phyloP scores from a whole-genome alignment of 208 protist genomes.

The Leptomonas pyrrhocoris region DNA sequence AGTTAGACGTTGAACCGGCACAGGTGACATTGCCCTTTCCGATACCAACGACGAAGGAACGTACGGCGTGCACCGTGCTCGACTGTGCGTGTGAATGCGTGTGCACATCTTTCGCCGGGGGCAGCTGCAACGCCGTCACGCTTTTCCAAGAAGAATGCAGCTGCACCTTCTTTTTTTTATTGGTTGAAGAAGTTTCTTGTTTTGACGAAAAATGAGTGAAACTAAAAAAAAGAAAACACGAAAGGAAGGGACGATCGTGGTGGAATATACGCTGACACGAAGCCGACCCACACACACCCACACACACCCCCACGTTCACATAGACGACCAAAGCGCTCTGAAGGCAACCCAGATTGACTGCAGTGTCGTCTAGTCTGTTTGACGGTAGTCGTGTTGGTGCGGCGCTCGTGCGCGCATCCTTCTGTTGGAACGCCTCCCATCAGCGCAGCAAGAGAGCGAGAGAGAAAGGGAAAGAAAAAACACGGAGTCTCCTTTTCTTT shows the following conservation, averaged over 20 bases:
- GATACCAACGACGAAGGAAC: too few relatives aligned
- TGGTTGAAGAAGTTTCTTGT: too few relatives aligned
- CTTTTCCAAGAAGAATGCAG: background rate
- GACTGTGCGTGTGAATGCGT: too few relatives aligned
- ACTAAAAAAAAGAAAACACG: slow-evolving; percentile 35
- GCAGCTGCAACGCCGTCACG: too few relatives aligned
- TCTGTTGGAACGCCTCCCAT: slow-evolving; percentile 14
- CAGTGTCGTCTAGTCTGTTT: too few relatives aligned
- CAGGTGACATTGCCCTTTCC: too few relatives aligned
- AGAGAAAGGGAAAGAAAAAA: background rate
- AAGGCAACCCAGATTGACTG: too few relatives aligned
- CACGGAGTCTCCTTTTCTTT: background rate
- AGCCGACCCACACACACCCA: background rate
- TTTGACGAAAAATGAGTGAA: slow-evolving; percentile 7
- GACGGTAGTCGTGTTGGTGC: background rate
- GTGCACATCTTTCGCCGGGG: too few relatives aligned
- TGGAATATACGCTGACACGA: background rate
- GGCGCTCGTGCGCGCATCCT: slow-evolving; percentile 1
- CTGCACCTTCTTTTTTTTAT: background rate
- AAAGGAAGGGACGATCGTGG: slow-evolving; percentile 25
- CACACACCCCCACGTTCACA: background rate
- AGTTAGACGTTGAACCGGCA: too few relatives aligned
- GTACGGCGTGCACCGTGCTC: too few relatives aligned
- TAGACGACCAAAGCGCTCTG: too few relatives aligned
- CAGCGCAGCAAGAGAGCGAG: background rate